Percentiles rank a stretch among this genome's conserved stretches.
These are phyloP conservation scores for Ophiognomonia clavigignenti-juglandacearum DNA, from an alignment of 2,329 filamentous ascomycete species.

Conservation along the genomic window DNA sequence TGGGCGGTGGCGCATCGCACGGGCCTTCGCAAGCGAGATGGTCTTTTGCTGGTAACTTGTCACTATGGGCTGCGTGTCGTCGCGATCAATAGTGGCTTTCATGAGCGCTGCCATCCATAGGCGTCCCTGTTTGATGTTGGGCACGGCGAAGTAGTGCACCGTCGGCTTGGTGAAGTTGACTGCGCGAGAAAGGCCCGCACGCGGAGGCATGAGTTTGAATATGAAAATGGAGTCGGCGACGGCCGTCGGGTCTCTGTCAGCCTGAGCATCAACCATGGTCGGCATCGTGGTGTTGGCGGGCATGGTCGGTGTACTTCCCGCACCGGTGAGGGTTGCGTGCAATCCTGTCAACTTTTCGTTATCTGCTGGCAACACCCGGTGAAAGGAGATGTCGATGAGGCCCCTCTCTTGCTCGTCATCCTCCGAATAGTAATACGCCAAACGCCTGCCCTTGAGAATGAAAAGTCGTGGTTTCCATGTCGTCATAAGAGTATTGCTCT, in stretches of 20 bases:
- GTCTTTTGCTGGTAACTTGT: constrained; percentile 97
- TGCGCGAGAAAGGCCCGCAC: constrained; percentile 78
- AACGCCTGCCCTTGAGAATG: constrained; percentile 80
- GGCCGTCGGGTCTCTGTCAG: constrained; percentile 40
- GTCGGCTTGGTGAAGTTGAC: constrained; percentile 98
- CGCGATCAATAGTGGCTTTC: constrained; percentile 97
- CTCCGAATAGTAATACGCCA: constrained; percentile 96
- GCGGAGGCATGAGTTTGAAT: constrained; percentile 93
- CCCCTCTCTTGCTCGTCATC: constrained; percentile 90
- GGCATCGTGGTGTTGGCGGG: constrained; percentile 41
- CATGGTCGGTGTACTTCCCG: constrained; percentile 62
- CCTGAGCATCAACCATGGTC: constrained; percentile 38
- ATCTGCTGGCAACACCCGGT: constrained; percentile 91
- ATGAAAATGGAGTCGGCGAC: constrained; percentile 76
- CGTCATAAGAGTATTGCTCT: constrained; percentile 90
- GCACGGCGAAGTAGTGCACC: constrained; percentile 95
- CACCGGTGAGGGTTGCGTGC: constrained; percentile 86
- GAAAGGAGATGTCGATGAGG: constrained; percentile 94
- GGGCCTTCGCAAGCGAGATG: constrained; percentile 84
- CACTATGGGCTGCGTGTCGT: constrained; percentile 72
- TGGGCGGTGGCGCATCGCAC: constrained; percentile 81
- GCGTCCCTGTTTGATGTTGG: constrained; percentile 80
- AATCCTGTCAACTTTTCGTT: constrained; percentile 86
- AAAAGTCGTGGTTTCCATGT: constrained; percentile 98
- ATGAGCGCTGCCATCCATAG: constrained; percentile 98